phyloP scores from a whole-genome alignment of 768 basidiomycete species.

The Boletus insuetus region DNA sequence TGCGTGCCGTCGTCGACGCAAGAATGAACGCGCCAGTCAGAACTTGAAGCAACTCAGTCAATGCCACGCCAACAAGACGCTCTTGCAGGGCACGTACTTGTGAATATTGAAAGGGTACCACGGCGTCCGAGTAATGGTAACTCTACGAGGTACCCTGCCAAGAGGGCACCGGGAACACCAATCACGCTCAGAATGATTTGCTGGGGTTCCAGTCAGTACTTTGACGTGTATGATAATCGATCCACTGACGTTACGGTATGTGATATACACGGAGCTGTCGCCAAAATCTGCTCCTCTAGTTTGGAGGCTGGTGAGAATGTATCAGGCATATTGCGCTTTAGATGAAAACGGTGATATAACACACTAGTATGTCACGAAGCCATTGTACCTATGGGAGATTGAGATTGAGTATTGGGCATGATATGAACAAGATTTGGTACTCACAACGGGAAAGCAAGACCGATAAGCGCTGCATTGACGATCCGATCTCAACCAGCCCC shows the following conservation, averaged over 20 bases:
- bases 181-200: slow-evolving; percentile 57
- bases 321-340: background rate
- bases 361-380: slow-evolving; percentile 53
- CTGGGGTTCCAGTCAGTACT: slow-evolving; percentile 25
- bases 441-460: slow-evolving; percentile 70
- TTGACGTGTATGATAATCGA: background rate
- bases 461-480: slow-evolving; percentile 56
- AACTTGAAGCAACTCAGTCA: slow-evolving; percentile 22
- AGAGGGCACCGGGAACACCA: slow-evolving; percentile 54
- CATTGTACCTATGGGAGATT: slow-evolving; percentile 41
- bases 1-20: slow-evolving; percentile 52
- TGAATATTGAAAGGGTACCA: slow-evolving; percentile 52
- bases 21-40: slow-evolving; percentile 59
- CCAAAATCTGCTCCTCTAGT: slow-evolving; percentile 69
- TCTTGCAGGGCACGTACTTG: slow-evolving; percentile 30
- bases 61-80: background rate
- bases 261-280: slow-evolving; percentile 65
- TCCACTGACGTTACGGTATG: slow-evolving; percentile 61
- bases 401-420: background rate
- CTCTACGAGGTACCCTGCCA: slow-evolving; percentile 55
- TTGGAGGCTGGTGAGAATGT: slow-evolving; percentile 43
- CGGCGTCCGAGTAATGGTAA: slow-evolving; percentile 49
- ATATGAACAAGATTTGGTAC: slow-evolving; percentile 8
- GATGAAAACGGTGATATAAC: background rate
- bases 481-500: background rate